phyloP scores from a whole-genome alignment of 257 asterid genomes.

The Anisodus tanguticus region DNA sequence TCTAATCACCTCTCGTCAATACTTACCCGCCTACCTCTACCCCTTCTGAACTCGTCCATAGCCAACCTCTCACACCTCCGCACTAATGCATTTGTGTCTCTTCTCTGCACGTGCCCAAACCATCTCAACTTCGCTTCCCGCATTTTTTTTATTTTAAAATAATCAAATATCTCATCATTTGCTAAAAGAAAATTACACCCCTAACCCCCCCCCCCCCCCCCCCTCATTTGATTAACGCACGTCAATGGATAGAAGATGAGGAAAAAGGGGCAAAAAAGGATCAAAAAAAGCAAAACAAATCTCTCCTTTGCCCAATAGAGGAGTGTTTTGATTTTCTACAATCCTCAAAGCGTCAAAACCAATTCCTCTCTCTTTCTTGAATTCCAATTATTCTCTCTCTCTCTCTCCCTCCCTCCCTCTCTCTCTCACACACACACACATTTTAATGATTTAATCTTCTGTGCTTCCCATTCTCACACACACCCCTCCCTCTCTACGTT shows the following conservation, averaged over 20 bases:
- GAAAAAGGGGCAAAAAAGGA: constrained; percentile 11
- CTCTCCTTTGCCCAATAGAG: not conserved
- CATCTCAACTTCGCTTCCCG: no score
- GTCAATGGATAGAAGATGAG: not conserved
- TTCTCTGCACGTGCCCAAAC: no score
- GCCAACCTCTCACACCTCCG: no score
- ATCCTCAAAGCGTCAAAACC: constrained; percentile 28
- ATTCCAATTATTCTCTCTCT: not conserved
- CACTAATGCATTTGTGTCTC: no score
- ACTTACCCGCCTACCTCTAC: no score
- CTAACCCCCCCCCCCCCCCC: not conserved
- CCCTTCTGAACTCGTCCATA: no score
- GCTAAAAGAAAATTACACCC: not conserved
- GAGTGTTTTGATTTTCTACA: not conserved
- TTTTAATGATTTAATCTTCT: constrained; percentile 22
- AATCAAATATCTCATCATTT: not conserved
- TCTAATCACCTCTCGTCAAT: no score
- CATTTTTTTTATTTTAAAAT: not conserved
- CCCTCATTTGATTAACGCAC: not conserved
- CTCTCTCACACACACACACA: constrained; percentile 26
- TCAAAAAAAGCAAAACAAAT: not conserved
- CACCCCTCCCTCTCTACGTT: not conserved
- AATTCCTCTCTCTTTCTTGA: constrained; percentile 22
- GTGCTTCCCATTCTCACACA: constrained; percentile 24
- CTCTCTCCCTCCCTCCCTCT: not conserved